phyloP scores from a whole-genome alignment of 306 rosid species.

The Rosa rugosa region DNA sequence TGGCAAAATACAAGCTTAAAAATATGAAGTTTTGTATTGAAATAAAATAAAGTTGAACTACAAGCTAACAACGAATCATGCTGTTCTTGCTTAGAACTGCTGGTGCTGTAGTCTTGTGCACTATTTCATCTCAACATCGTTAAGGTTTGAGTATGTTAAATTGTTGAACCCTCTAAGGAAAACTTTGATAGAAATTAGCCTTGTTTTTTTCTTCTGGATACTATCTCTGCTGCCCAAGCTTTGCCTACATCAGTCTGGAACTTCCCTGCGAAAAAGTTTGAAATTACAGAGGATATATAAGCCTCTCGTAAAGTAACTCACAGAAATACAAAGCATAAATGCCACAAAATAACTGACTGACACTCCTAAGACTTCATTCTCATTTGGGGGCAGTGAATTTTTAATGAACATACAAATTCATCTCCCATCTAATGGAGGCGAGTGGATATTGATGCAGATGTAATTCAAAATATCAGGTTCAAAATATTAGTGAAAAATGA shows the following conservation, averaged over 20 bases:
- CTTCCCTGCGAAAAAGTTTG: constrained; percentile 54
- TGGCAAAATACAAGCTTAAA: background rate
- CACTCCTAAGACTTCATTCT: background rate
- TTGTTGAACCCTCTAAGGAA: background rate
- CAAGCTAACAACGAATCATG: background rate
- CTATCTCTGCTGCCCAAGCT: constrained; percentile 88
- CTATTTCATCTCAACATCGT: background rate
- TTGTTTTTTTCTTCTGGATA: constrained; percentile 63
- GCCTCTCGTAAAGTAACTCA: background rate
- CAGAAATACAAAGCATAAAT: background rate
- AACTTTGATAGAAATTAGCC: constrained; percentile 16
- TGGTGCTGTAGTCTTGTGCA: background rate
- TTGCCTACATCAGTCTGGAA: constrained; percentile 85
- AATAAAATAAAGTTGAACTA: background rate
- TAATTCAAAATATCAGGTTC: background rate
- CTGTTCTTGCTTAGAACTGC: background rate
- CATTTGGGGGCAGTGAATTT: background rate
- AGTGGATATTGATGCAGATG: background rate
- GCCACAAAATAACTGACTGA: background rate
- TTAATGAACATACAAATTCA: constrained; percentile 1
- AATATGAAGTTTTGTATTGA: background rate
- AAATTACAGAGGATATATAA: background rate
- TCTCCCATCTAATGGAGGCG: background rate
- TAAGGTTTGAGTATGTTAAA: background rate
- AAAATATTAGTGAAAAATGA: background rate